These are phyloP conservation scores for Cryptosporidium bovis DNA, from an alignment of 169 alveolate species.

Conservation along the genomic window DNA sequence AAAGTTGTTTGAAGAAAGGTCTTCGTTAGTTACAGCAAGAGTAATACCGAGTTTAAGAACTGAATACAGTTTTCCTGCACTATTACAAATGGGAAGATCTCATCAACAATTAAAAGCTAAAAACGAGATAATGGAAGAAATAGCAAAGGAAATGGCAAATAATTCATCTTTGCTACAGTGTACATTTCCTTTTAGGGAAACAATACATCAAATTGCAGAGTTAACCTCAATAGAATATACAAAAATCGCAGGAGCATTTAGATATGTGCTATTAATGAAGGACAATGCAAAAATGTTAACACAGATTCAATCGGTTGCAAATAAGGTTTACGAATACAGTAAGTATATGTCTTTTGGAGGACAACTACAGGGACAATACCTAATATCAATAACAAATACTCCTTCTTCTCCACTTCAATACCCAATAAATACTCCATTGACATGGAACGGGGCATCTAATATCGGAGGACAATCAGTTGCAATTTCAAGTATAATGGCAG, in stretches of 20 bases:
- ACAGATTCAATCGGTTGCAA: constrained; percentile 40
- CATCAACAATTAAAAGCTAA: constrained; percentile 52
- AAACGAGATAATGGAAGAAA: constrained; percentile 52
- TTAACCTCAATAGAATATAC: constrained; percentile 52
- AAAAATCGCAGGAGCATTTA: constrained; percentile 52
- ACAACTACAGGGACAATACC: constrained; percentile 21
- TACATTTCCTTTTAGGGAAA: constrained; percentile 50
- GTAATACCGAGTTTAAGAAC: constrained; percentile 47
- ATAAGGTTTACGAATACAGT: constrained; percentile 25
- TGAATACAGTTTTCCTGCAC: constrained; percentile 18
- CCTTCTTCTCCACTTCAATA: constrained; percentile 64
- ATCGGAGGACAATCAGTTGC: background rate
- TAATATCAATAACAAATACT: constrained; percentile 43
- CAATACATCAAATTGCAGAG: constrained; percentile 61
- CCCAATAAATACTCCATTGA: constrained; percentile 35
- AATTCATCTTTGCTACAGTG: constrained; percentile 48
- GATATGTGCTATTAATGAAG: constrained; percentile 48
- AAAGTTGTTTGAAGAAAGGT: constrained; percentile 48
- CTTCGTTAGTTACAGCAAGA: constrained; percentile 58
- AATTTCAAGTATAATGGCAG: constrained; percentile 33
- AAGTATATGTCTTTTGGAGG: constrained; percentile 2
- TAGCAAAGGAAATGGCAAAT: constrained; percentile 62
- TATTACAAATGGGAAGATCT: constrained; percentile 66
- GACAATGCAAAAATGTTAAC: constrained; percentile 35
- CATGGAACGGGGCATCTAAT: constrained; percentile 21